Base-by-base conservation (phyloP, 257 asterid species). In the Voacanga thouarsii region DNA sequence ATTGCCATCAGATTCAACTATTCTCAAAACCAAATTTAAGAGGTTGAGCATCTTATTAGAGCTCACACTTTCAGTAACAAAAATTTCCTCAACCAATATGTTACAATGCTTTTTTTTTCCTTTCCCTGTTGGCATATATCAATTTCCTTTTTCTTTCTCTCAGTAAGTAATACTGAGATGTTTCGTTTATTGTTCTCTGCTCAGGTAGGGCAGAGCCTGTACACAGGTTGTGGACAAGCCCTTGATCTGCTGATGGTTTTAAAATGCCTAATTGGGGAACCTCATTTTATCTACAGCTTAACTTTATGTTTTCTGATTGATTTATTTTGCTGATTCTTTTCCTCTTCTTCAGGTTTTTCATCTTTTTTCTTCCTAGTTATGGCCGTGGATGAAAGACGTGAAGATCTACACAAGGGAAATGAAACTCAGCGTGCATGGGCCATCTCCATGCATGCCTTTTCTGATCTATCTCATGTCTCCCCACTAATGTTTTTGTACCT, bases 401-500 rank as follows among this genome's bases (percentile, higher is more conserved):
- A 74, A 69, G 75, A 82, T 80, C 70, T 24, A 74, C 83, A 76
- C 59, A 83, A 84, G 57, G 68, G 44, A 39, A 59, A 71, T 65
- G 82, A 55, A 81, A 72, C 39, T 74, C 71, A 69, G 47, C 78
- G 80, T 68, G 78, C 82, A 12, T 76, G 75, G 85, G 61, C 89
- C 28, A 64, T 96, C 60, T 84, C 91, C 45, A 83, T 80, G 86
- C 98, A 93, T 82, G 89, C 93, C 44, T 90, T 86, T 83, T 87
- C 81, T 78, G 92, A 96, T 89, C 92, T 90, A 81, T 86, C 96
- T 56, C 91, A 84, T 85, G 93, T 92, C 85, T 84, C 97, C 59
- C 97, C 99, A 11, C 55, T 92, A 86, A 94, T 93, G 77, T 96
- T 93, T 84, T 75, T 93, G 82, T 87, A 88, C 85, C 97, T 96